These are phyloP conservation scores for Eucalyptus erythrocorys DNA, from an alignment of 345 rosid genomes.

Conservation along the genomic window DNA sequence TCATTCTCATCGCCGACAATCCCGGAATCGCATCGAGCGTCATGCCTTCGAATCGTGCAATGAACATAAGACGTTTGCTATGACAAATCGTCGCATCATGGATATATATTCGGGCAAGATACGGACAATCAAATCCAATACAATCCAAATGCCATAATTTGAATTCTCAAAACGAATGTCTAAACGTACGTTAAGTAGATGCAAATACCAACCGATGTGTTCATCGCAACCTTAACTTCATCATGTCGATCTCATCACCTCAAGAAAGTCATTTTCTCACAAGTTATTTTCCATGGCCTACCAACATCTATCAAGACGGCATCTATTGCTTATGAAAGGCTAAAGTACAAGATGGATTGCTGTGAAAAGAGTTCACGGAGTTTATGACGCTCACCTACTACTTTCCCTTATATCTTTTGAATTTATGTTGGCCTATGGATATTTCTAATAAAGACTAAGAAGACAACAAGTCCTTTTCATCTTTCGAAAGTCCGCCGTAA, in stretches of 20 bases:
- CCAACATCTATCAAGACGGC: background rate
- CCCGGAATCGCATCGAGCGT: conserved; percentile 25
- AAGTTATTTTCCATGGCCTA: background rate
- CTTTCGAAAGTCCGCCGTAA: background rate
- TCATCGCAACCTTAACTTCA: background rate
- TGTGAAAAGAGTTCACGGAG: background rate
- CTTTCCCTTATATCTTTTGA: background rate
- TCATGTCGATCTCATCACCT: background rate
- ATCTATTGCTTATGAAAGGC: background rate
- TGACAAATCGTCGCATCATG: background rate
- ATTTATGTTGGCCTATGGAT: background rate
- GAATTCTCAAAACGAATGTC: background rate
- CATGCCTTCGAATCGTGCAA: background rate
- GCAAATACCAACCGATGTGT: background rate
- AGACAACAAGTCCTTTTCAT: background rate
- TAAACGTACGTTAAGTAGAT: background rate
- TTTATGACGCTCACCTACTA: background rate
- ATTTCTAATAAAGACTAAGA: background rate
- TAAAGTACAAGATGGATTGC: background rate
- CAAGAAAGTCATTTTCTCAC: background rate
- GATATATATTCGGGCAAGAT: background rate
- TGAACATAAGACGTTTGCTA: background rate
- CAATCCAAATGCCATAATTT: background rate
- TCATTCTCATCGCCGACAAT: conserved; percentile 6
- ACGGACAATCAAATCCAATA: background rate